Evolutionary conservation across 345 rosid species (phyloP).

Genomic region (Xanthoceras sorbifolium): DNA sequence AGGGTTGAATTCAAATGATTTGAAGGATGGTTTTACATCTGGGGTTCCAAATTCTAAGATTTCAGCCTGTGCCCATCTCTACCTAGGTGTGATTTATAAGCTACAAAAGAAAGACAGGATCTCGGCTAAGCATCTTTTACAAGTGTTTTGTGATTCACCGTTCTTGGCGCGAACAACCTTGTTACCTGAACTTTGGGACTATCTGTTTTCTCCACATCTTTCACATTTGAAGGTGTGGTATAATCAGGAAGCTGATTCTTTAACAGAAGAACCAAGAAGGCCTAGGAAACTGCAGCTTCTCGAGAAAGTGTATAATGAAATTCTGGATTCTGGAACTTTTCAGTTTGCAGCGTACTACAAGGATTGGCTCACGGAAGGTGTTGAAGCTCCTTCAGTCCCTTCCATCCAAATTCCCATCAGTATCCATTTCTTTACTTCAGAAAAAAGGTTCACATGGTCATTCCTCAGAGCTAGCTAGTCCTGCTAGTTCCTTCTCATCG

Average conservation of each 20-base stretch:
- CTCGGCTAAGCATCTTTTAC: conserved; percentile 64
- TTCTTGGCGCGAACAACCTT: conserved; percentile 47
- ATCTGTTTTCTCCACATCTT: conserved; percentile 62
- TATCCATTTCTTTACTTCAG: conserved; percentile 32
- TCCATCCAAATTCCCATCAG: conserved; percentile 46
- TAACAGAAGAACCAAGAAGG: conserved; percentile 33
- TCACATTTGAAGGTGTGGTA: conserved; percentile 63
- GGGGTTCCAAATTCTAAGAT: conserved; percentile 49
- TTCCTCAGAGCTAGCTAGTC: conserved; percentile 39
- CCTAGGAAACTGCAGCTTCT: conserved; percentile 52
- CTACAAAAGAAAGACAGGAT: conserved; percentile 56
- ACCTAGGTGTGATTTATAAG: conserved; percentile 56
- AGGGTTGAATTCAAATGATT: conserved; percentile 45
- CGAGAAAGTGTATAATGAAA: conserved; percentile 54
- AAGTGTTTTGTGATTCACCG: conserved; percentile 62
- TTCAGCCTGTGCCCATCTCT: conserved; percentile 67
- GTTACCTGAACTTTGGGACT: conserved; percentile 62
- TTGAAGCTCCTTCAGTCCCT: conserved; percentile 60
- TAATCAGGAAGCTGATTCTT: conserved; percentile 51
- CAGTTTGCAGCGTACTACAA: conserved; percentile 65
- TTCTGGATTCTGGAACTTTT: conserved; percentile 56
- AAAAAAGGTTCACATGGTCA: conserved; percentile 27
- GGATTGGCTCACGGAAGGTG: conserved; percentile 63
- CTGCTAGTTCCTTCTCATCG: conserved; percentile 39
- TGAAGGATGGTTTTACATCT: conserved; percentile 43